phyloP scores from a whole-genome alignment of 2,329 filamentous ascomycete species.

The Cercospora citrullina region DNA sequence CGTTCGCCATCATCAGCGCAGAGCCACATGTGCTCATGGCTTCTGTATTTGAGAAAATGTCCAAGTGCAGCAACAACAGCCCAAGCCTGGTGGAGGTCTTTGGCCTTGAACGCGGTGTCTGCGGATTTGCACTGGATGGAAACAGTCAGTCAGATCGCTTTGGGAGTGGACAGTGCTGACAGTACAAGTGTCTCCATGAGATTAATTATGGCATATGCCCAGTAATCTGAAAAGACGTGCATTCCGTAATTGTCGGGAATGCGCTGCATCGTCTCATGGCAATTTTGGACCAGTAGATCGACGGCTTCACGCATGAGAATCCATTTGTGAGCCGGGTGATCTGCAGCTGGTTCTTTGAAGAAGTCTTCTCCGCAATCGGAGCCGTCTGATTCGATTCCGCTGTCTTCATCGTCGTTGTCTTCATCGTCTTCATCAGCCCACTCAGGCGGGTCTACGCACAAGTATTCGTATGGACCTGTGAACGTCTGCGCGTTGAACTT shows the following conservation, averaged over 20 bases:
- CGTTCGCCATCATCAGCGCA: constrained; percentile 10
- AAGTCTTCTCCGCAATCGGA: neutral
- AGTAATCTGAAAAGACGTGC: constrained; percentile 12
- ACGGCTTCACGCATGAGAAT: constrained; percentile 7
- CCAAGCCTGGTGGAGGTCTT: constrained; percentile 15
- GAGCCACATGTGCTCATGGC: constrained; percentile 4
- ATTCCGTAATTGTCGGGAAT: constrained; percentile 25
- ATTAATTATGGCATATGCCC: constrained; percentile 9
- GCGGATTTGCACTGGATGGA: constrained; percentile 5
- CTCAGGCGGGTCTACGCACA: constrained; percentile 2
- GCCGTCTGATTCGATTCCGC: neutral
- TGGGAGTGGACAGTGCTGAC: neutral
- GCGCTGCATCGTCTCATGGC: constrained; percentile 11
- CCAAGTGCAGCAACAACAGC: constrained; percentile 12
- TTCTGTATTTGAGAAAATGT: constrained; percentile 9
- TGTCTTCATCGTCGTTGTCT: neutral
- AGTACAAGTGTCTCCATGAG: constrained; percentile 12
- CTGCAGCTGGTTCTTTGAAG: constrained; percentile 4
- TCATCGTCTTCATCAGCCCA: constrained; percentile 2
- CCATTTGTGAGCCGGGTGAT: constrained; percentile 20
- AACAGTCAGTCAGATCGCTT: neutral
- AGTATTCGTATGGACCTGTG: constrained; percentile 13
- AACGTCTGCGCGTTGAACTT: constrained; percentile 16
- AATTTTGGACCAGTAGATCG: constrained; percentile 1
- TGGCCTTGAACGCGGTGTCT: constrained; percentile 1